phyloP scores from a whole-genome alignment of 495 filamentous ascomycete species.

The Penicillium riverlandense region DNA sequence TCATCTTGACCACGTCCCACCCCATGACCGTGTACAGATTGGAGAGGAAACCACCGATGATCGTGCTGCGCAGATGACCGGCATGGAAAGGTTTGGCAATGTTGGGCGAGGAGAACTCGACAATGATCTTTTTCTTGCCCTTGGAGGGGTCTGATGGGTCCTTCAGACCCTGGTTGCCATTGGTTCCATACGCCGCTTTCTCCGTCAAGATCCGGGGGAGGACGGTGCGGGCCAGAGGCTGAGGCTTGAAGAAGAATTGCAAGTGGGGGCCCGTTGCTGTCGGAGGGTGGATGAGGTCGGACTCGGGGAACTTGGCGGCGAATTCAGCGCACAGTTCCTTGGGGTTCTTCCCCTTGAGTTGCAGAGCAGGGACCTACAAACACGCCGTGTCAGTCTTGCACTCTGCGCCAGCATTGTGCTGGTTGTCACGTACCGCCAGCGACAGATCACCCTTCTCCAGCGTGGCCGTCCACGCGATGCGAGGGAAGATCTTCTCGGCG shows the following conservation, averaged over 20 bases:
- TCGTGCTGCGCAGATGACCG: slow-evolving; percentile 67
- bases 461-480: slow-evolving; percentile 72
- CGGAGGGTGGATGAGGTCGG: slow-evolving; percentile 66
- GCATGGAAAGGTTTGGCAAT: slow-evolving; percentile 72
- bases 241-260: slow-evolving; percentile 71
- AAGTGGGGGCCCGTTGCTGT: slow-evolving; percentile 57
- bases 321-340: slow-evolving; percentile 64
- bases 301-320: slow-evolving; percentile 70
- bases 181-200: slow-evolving; percentile 58
- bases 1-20: slow-evolving; percentile 65
- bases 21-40: slow-evolving; percentile 64
- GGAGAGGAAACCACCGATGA: slow-evolving; percentile 65
- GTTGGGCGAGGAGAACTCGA: slow-evolving; percentile 73
- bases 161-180: slow-evolving; percentile 56
- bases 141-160: slow-evolving; percentile 63
- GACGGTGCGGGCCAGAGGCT: slow-evolving; percentile 51
- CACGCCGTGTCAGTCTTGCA: not conserved
- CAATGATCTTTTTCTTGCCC: slow-evolving; percentile 61
- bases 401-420: not conserved
- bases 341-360: slow-evolving; percentile 71
- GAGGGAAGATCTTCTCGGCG: slow-evolving; percentile 64
- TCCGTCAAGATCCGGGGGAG: slow-evolving; percentile 56
- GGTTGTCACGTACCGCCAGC: slow-evolving; percentile 49
- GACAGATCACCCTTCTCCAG: slow-evolving; percentile 87
- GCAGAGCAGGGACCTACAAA: slow-evolving; percentile 57